Evolutionary conservation across 2,329 filamentous ascomycete species (phyloP).

Genomic region (Coniochaeta sp.): DNA sequence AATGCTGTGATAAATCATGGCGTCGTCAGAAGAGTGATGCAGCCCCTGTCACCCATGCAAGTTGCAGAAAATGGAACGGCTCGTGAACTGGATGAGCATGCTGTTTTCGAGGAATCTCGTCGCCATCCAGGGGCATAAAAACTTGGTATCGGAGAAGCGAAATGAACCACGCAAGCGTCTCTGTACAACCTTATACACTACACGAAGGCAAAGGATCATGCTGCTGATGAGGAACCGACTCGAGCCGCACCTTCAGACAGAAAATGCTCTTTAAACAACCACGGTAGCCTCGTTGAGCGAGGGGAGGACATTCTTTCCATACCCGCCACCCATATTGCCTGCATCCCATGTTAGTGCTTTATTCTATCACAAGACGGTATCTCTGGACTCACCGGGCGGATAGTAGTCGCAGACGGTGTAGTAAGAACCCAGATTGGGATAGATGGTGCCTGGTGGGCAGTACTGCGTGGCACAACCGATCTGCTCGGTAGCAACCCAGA

Average conservation of each 20-base stretch:
- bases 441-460: conserved; percentile 45
- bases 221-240: neutral
- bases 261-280: conserved; percentile 6
- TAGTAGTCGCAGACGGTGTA: conserved; percentile 89
- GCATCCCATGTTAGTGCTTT: conserved; percentile 8
- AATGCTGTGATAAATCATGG: neutral
- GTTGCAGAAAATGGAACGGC: neutral
- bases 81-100: neutral
- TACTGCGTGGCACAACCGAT: conserved; percentile 56
- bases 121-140: neutral
- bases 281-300: conserved; percentile 28
- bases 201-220: conserved; percentile 10
- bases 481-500: conserved; percentile 56
- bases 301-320: conserved; percentile 39
- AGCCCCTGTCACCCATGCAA: neutral
- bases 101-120: neutral
- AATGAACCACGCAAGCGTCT: conserved; percentile 1
- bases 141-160: neutral
- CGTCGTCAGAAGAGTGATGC: neutral
- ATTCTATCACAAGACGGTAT: neutral
- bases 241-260: neutral
- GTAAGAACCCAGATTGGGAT: conserved; percentile 44
- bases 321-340: conserved; percentile 47
- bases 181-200: conserved; percentile 12
- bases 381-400: conserved; percentile 52